Conservation (phyloP, 73 alveolate genomes). For the Urostyla sp. region DNA sequence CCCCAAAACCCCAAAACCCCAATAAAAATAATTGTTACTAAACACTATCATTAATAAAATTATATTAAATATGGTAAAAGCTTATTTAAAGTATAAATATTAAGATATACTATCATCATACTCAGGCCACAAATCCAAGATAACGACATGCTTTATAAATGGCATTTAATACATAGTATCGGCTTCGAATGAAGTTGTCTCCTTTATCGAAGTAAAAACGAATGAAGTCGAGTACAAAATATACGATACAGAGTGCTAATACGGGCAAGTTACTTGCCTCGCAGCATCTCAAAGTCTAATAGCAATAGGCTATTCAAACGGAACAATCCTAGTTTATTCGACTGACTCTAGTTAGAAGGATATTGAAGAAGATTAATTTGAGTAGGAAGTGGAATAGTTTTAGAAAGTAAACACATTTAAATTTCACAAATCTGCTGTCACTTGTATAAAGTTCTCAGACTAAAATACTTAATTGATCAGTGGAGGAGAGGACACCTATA, state of each 20-base stretch:
- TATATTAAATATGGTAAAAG: conserved; percentile 61
- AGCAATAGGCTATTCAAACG: conserved; percentile 68
- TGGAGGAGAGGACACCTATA: conserved; percentile 85
- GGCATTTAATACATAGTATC: background rate
- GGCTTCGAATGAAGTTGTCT: conserved; percentile 63
- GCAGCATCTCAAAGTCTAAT: conserved; percentile 32
- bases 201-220: conserved; percentile 39
- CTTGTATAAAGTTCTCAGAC: conserved; percentile 68
- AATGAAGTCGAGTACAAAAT: conserved; percentile 61
- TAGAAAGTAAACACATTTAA: conserved; percentile 47
- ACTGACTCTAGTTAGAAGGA: background rate
- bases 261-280: conserved; percentile 57
- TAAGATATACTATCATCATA: conserved; percentile 40
- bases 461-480: conserved; percentile 72
- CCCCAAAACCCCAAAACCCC: too few relatives aligned
- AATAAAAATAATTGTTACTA: too few relatives aligned
- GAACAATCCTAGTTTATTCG: conserved; percentile 49
- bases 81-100: conserved; percentile 60
- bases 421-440: conserved; percentile 85
- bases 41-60: too few relatives aligned
- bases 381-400: background rate
- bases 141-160: background rate
- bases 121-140: conserved; percentile 50
- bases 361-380: background rate
- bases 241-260: conserved; percentile 43